Conservation (phyloP, 2,329 filamentous ascomycete species). For the Neoscytalidium dimidiatum region DNA sequence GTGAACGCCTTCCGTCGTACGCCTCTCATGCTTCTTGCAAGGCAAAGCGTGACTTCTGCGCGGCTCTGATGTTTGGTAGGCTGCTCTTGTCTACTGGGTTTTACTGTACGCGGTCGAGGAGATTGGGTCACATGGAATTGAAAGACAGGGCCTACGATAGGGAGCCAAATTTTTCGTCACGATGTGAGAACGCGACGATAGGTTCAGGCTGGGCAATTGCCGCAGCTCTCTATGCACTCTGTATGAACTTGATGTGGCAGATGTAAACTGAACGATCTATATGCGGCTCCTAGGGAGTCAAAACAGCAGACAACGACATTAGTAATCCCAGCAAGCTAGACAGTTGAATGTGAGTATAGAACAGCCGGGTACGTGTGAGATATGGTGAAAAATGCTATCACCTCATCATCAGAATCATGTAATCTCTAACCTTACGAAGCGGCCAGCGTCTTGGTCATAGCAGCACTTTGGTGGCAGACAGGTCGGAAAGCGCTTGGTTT, state of each 20-base stretch:
- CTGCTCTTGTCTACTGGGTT: not conserved
- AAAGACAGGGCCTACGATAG: no score
- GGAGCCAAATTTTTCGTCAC: no score
- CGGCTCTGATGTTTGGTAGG: not conserved
- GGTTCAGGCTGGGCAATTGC: no score
- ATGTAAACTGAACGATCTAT: no score
- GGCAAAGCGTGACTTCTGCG: not conserved
- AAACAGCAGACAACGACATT: not conserved
- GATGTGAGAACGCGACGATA: no score
- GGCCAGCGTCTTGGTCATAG: not conserved
- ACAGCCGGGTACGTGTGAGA: not conserved
- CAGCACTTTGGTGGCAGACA: slow-evolving; percentile 7
- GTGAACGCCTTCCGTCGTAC: no score
- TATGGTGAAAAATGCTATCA: not conserved
- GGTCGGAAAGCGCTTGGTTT: slow-evolving; percentile 1
- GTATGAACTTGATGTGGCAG: no score
- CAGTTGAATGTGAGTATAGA: not conserved
- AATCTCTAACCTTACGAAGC: not conserved
- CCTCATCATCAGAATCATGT: not conserved
- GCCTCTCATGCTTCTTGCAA: not conserved
- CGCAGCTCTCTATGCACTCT: no score
- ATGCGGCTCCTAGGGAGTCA: no score
- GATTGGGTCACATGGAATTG: no score
- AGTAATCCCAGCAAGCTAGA: not conserved
- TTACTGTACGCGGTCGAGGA: no score